phyloP scores from a whole-genome alignment of 306 rosid species.

The Pueraria montana region DNA sequence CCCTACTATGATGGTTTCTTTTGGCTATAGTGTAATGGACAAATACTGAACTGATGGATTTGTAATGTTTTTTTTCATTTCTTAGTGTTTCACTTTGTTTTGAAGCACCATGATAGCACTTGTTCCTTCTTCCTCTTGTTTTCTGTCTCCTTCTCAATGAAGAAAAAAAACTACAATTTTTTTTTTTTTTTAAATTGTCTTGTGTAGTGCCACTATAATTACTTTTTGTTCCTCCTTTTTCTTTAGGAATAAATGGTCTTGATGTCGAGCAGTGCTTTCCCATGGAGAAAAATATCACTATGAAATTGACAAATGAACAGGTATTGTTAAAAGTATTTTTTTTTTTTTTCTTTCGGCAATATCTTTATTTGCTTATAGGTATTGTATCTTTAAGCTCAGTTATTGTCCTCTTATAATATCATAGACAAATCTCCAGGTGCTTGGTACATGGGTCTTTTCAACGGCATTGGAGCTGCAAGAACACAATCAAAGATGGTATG shows the following conservation, averaged over 20 bases:
- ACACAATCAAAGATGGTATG: constrained; percentile 95
- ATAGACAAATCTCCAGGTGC: constrained; percentile 75
- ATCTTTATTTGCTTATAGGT: constrained; percentile 25
- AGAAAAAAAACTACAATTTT: not conserved
- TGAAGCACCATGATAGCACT: constrained; percentile 9
- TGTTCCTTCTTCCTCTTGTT: constrained; percentile 32
- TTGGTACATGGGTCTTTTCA: constrained; percentile 96
- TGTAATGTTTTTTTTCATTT: constrained; percentile 36
- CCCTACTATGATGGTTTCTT: constrained; percentile 36
- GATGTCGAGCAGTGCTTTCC: constrained; percentile 88
- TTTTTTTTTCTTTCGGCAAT: not conserved
- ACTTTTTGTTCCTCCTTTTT: constrained; percentile 25
- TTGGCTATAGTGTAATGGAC: constrained; percentile 32
- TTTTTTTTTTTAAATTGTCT: not conserved
- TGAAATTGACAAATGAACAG: constrained; percentile 85
- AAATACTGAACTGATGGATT: constrained; percentile 26
- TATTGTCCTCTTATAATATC: constrained; percentile 1
- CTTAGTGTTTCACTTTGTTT: constrained; percentile 33
- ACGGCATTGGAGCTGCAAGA: constrained; percentile 87
- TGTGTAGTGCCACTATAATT: constrained; percentile 49
- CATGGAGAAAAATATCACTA: constrained; percentile 77
- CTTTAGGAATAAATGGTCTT: constrained; percentile 67
- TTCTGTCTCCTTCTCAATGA: not conserved
- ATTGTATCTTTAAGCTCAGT: constrained; percentile 15
- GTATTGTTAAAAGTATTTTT: constrained; percentile 53